Conservation (phyloP, 305 asterid species). For the Solanum chacoense region DNA sequence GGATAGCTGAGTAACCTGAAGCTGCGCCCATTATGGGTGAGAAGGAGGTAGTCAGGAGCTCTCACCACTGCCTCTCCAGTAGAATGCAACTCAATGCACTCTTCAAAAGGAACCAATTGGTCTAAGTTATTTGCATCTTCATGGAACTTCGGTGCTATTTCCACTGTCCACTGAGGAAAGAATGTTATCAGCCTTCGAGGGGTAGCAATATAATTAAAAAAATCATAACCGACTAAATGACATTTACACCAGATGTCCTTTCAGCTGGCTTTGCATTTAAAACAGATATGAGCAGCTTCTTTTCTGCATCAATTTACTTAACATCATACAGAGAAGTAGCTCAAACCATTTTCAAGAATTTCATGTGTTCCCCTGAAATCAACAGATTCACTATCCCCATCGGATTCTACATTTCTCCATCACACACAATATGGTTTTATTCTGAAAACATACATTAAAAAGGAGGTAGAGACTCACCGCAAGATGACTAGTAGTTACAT, state of each 20-base stretch:
- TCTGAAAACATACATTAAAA: not conserved
- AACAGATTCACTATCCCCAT: not conserved
- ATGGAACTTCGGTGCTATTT: conserved; percentile 84
- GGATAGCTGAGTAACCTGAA: conserved; percentile 60
- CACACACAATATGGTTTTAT: not conserved
- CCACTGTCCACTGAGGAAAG: conserved; percentile 77
- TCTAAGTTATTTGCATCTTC: conserved; percentile 91
- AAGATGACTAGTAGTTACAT: not conserved
- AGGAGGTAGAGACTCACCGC: not conserved
- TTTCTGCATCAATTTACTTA: not conserved
- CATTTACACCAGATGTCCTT: not conserved
- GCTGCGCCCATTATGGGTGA: conserved; percentile 85
- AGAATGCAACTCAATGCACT: conserved; percentile 63
- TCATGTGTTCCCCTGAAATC: not conserved
- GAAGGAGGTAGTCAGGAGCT: conserved; percentile 91
- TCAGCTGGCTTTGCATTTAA: conserved; percentile 1
- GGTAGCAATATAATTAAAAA: not conserved
- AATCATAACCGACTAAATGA: not conserved
- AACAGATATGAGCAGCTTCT: not conserved
- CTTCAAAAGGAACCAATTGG: conserved; percentile 91
- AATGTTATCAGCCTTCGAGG: conserved; percentile 14
- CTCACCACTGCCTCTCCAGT: conserved; percentile 59
- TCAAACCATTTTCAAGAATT: not conserved
- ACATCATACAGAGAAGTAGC: not conserved
- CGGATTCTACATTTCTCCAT: not conserved